These are phyloP conservation scores for Cladobotryum mycophilum DNA, from an alignment of 2,329 filamentous ascomycete species.

Conservation along the genomic window DNA sequence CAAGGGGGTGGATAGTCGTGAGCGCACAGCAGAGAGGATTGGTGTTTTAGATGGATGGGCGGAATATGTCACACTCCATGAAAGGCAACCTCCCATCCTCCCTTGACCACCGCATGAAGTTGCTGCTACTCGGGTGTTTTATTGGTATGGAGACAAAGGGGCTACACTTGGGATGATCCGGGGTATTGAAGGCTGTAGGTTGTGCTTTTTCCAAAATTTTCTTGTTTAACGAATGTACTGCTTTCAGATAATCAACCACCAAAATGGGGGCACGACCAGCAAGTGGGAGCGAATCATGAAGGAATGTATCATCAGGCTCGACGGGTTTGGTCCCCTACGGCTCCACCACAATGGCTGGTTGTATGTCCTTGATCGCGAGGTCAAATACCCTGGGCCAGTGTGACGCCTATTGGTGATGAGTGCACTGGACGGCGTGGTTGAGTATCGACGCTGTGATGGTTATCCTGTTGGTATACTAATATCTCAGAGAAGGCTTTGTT, in stretches of 20 bases:
- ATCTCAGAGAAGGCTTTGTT: not conserved
- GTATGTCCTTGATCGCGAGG: constrained; percentile 55
- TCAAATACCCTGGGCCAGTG: constrained; percentile 36
- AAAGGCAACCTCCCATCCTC: too few relatives aligned
- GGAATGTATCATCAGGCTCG: constrained; percentile 47
- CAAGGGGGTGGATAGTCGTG: constrained; percentile 44
- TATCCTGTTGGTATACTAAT: not conserved
- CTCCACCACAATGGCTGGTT: constrained; percentile 62
- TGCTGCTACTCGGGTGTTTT: constrained; percentile 59
- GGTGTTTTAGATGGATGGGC: constrained; percentile 50
- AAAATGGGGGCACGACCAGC: constrained; percentile 48
- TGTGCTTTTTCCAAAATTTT: not conserved
- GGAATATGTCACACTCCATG: too few relatives aligned
- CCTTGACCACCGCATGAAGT: too few relatives aligned
- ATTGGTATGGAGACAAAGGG: constrained; percentile 38
- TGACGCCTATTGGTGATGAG: constrained; percentile 54
- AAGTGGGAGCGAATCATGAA: constrained; percentile 58
- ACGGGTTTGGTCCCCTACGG: constrained; percentile 52
- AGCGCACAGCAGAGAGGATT: constrained; percentile 54
- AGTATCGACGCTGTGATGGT: constrained; percentile 37
- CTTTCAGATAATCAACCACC: constrained; percentile 58
- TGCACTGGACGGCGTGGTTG: constrained; percentile 54
- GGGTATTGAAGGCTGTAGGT: constrained; percentile 67
- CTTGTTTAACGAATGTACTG: not conserved
- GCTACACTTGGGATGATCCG: constrained; percentile 60